A percentile compares a stretch with the other conserved stretches of the same genome.
phyloP scores from a whole-genome alignment of 495 filamentous ascomycete species.

The Pseudomonodictys pantanalensis region DNA sequence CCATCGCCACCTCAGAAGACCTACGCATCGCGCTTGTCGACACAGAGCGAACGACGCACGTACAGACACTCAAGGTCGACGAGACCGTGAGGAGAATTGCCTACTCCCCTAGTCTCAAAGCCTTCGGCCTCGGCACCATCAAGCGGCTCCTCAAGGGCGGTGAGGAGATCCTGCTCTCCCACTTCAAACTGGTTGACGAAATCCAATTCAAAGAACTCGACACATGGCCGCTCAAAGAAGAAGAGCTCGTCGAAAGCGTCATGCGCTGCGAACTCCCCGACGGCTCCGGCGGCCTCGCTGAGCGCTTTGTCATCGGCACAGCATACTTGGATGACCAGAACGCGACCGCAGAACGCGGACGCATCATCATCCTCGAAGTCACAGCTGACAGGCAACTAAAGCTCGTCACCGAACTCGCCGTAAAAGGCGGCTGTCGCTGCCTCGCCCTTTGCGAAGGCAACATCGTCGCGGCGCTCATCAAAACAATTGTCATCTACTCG shows the following conservation, averaged over 20 bases:
- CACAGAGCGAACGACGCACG: constrained; percentile 78
- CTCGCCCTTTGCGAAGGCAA: constrained; percentile 70
- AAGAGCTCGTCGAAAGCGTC: constrained; percentile 82
- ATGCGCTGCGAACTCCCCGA: constrained; percentile 72
- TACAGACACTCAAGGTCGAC: constrained; percentile 70
- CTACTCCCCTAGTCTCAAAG: constrained; percentile 74
- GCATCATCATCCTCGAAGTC: constrained; percentile 82
- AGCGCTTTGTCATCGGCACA: constrained; percentile 88
- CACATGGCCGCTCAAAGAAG: constrained; percentile 47
- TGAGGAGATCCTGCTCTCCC: constrained; percentile 56
- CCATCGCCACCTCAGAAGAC: constrained; percentile 71
- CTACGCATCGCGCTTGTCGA: constrained; percentile 82
- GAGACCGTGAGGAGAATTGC: constrained; percentile 85
- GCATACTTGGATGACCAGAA: constrained; percentile 65
- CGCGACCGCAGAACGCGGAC: constrained; percentile 57
- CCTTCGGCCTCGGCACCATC: constrained; percentile 85
- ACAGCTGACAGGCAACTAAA: constrained; percentile 69
- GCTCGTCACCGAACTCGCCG: constrained; percentile 57
- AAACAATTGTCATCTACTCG: constrained; percentile 59
- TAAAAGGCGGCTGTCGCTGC: constrained; percentile 75
- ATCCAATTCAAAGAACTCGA: constrained; percentile 43
- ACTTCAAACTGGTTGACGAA: constrained; percentile 56
- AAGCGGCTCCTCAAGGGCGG: constrained; percentile 57
- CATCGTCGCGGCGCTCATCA: constrained; percentile 80
- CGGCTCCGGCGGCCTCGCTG: constrained; percentile 57